A percentile compares a stretch with the other conserved stretches of the same genome.
phyloP scores from a whole-genome alignment of 2,329 filamentous ascomycete genomes.

The Diplodia intermedia region DNA sequence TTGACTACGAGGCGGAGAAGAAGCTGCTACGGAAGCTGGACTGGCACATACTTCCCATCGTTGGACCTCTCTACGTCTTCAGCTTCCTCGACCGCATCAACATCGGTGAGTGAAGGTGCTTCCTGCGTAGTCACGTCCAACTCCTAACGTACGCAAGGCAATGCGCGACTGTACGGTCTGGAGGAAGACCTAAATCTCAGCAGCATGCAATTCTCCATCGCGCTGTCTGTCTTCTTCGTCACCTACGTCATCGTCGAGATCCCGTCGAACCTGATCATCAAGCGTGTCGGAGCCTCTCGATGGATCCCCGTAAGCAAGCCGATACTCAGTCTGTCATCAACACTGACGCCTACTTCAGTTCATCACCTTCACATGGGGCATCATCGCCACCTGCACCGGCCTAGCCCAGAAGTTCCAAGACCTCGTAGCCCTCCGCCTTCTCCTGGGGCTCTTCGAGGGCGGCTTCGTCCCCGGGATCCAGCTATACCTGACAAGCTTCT shows the following conservation, averaged over 20 bases:
- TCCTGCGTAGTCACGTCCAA: too few species aligned
- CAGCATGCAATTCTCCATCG: slow-evolving; percentile 71
- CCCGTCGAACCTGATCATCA: slow-evolving; percentile 56
- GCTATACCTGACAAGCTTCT: slow-evolving; percentile 74
- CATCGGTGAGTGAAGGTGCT: slow-evolving; percentile 57
- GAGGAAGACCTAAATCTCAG: slow-evolving; percentile 67
- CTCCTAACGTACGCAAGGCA: slow-evolving; percentile 41
- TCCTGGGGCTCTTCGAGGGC: slow-evolving; percentile 73
- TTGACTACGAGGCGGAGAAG: slow-evolving; percentile 55
- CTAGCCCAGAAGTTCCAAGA: slow-evolving; percentile 69
- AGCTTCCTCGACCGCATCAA: slow-evolving; percentile 80
- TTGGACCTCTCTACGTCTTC: slow-evolving; percentile 75
- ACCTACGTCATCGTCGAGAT: slow-evolving; percentile 56
- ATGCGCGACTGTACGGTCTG: slow-evolving; percentile 68
- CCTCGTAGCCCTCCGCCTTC: slow-evolving; percentile 71
- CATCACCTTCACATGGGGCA: slow-evolving; percentile 66
- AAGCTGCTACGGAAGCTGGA: slow-evolving; percentile 71
- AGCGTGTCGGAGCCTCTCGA: slow-evolving; percentile 53
- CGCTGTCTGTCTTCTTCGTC: slow-evolving; percentile 54
- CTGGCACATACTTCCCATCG: slow-evolving; percentile 66
- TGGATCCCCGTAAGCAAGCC: slow-evolving; percentile 54
- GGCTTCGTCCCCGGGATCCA: slow-evolving; percentile 74
- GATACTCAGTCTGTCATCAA: background rate
- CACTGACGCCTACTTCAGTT: slow-evolving; percentile 44
- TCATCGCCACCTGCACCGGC: slow-evolving; percentile 73